Conservation (phyloP, 139 green algal genomes). For the Chlorella sp. region DNA sequence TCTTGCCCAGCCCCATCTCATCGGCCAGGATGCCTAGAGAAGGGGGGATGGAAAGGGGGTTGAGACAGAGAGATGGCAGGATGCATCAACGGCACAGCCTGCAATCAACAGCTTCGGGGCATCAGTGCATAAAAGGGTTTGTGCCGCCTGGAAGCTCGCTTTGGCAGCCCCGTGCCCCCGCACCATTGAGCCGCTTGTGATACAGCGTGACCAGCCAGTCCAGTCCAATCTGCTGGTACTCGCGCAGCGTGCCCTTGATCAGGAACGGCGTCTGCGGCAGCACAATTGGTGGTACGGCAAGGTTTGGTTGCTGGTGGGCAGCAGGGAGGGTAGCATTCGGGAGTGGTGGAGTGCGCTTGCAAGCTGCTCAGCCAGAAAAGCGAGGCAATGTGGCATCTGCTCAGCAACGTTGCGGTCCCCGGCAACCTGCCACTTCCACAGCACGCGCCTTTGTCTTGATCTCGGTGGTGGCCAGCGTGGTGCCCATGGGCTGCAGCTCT, state of each 20-base stretch:
- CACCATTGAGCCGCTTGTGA: constrained; percentile 87
- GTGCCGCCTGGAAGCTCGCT: too few species aligned
- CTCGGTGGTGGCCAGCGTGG: constrained; percentile 78
- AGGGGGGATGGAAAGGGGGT: too few species aligned
- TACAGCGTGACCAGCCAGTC: constrained; percentile 98
- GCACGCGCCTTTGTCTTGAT: constrained; percentile 48
- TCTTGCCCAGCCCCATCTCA: constrained; percentile 93
- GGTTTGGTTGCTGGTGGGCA: background rate
- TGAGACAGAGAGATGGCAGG: background rate
- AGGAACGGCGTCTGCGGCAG: constrained; percentile 84
- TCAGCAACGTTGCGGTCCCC: too few species aligned
- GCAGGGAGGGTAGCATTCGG: too few species aligned
- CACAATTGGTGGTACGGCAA: background rate
- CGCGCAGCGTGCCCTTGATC: constrained; percentile 87
- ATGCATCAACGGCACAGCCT: too few species aligned
- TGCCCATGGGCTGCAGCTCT: constrained; percentile 59
- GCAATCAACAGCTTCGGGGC: background rate
- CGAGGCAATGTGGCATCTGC: too few species aligned
- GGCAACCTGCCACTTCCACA: too few species aligned
- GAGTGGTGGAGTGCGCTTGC: too few species aligned
- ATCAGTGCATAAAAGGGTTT: constrained; percentile 58
- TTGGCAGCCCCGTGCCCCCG: too few species aligned
- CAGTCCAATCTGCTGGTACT: constrained; percentile 98
- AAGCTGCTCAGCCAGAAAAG: too few species aligned
- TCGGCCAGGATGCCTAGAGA: constrained; percentile 88